phyloP scores from a whole-genome alignment of 352 stramenopile species.

The Aphanomyces euteiches region DNA sequence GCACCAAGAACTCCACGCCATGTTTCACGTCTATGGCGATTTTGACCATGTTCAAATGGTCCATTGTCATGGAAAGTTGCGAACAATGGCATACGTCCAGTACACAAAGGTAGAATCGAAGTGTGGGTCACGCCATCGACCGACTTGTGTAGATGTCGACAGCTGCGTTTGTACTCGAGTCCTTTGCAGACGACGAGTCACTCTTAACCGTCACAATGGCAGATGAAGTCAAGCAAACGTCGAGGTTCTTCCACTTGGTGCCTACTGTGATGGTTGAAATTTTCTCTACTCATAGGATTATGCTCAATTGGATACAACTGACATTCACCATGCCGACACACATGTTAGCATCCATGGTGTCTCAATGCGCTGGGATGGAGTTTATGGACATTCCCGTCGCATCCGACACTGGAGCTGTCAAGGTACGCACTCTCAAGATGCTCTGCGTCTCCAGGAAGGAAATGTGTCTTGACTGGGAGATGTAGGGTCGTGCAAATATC shows the following conservation, averaged over 20 bases:
- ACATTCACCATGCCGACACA: slow-evolving; percentile 59
- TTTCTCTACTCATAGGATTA: slow-evolving; percentile 1
- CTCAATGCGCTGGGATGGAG: slow-evolving; percentile 60
- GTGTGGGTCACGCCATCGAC: too few species aligned
- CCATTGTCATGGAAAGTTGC: slow-evolving; percentile 73
- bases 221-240: slow-evolving; percentile 19
- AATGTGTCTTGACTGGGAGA: slow-evolving; percentile 17
- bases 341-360: slow-evolving; percentile 58
- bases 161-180: slow-evolving; percentile 51
- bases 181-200: slow-evolving; percentile 47
- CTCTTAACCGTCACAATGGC: slow-evolving; percentile 48
- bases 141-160: slow-evolving; percentile 39
- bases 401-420: background rate
- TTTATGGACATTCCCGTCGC: slow-evolving; percentile 79
- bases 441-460: background rate
- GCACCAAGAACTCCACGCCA: slow-evolving; percentile 67
- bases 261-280: background rate
- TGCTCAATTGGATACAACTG: slow-evolving; percentile 55
- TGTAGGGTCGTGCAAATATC: slow-evolving; percentile 68
- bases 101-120: slow-evolving; percentile 49
- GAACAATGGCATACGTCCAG: slow-evolving; percentile 80
- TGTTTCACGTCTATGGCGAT: slow-evolving; percentile 77
- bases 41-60: slow-evolving; percentile 65
- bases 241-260: background rate
- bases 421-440: slow-evolving; percentile 4